Conservation (phyloP, 1,284 basidiomycete genomes). For the Sanghuangporus weigelae region DNA sequence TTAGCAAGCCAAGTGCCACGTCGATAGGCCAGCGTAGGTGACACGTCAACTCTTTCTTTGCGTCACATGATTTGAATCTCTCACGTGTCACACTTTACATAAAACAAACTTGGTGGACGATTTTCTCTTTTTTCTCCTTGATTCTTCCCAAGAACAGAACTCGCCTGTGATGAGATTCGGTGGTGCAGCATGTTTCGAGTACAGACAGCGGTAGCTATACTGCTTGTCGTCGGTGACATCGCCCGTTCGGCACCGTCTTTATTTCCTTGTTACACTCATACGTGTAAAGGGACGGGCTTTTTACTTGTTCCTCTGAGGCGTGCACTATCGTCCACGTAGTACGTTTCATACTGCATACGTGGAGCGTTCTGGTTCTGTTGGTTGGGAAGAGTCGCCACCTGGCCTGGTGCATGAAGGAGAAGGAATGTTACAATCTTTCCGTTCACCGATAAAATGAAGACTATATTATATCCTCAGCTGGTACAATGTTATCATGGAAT, state of each 20-base stretch:
- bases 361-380: not conserved
- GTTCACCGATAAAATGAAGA: no score
- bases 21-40: not conserved
- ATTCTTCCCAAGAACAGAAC: constrained; percentile 47
- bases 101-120: not conserved
- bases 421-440: no score
- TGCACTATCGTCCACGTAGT: not conserved
- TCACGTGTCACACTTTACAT: not conserved
- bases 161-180: constrained; percentile 37
- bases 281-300: constrained; percentile 40
- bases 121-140: constrained; percentile 19
- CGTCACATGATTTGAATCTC: constrained; percentile 6
- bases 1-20: constrained; percentile 1
- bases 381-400: no score
- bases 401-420: no score
- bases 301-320: constrained; percentile 37
- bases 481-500: no score
- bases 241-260: constrained; percentile 41
- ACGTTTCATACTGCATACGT: not conserved
- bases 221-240: constrained; percentile 35
- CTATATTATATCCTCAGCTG: no score
- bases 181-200: constrained; percentile 40
- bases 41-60: constrained; percentile 2
- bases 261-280: constrained; percentile 41
- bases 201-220: constrained; percentile 25